phyloP scores from a whole-genome alignment of 495 filamentous ascomycete species.

The Penicillium taxi region DNA sequence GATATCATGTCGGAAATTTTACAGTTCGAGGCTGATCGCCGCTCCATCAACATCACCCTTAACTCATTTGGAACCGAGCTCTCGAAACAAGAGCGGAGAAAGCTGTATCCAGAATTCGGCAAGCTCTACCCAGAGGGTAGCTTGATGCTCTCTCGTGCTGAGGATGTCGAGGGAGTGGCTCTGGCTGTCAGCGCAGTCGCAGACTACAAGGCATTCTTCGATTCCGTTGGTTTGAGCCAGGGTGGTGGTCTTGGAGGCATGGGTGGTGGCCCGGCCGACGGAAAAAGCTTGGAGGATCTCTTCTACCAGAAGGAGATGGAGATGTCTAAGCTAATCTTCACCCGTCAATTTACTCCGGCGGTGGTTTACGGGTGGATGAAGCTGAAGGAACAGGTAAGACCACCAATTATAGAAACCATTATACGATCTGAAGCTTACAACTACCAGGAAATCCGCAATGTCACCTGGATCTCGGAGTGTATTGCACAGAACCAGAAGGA shows the following conservation, averaged over 20 bases:
- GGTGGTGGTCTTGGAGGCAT: slow-evolving; percentile 74
- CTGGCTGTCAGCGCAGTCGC: slow-evolving; percentile 83
- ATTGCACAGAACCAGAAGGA: slow-evolving; percentile 99
- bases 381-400: slow-evolving; percentile 85
- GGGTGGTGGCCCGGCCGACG: slow-evolving; percentile 67
- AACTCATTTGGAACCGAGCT: slow-evolving; percentile 99
- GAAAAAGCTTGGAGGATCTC: slow-evolving; percentile 89
- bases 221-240: slow-evolving; percentile 77
- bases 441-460: slow-evolving; percentile 92
- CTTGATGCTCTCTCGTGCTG: slow-evolving; percentile 87
- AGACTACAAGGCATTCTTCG: slow-evolving; percentile 93
- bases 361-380: slow-evolving; percentile 98
- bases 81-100: slow-evolving; percentile 85
- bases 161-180: slow-evolving; percentile 88
- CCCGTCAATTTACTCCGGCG: slow-evolving; percentile 88
- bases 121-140: slow-evolving; percentile 88
- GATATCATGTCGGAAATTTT: slow-evolving; percentile 93
- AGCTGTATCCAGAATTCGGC: slow-evolving; percentile 91
- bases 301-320: slow-evolving; percentile 99
- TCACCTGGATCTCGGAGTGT: slow-evolving; percentile 99
- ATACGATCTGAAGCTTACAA: slow-evolving; percentile 16
- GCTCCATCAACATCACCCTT: slow-evolving; percentile 97
- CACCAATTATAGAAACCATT: not conserved
- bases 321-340: slow-evolving; percentile 89
- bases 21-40: slow-evolving; percentile 91